Evolutionary conservation across 371 early-diverging fungal genomes (phyloP).

Genomic region (Dichotomocladium elegans): DNA sequence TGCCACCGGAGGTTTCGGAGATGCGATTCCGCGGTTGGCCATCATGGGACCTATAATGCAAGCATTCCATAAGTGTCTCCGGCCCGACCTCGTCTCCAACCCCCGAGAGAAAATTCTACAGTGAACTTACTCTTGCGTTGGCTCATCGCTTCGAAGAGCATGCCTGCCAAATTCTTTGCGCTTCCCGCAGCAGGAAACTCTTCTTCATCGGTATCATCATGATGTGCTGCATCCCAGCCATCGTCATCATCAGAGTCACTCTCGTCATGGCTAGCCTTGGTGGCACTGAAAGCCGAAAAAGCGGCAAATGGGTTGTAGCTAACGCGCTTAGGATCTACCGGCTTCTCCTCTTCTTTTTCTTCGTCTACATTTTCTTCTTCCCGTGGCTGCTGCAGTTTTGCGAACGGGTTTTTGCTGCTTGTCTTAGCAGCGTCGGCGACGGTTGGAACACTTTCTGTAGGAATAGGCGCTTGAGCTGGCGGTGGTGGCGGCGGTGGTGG

Average conservation of each 20-base stretch:
- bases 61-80: too few relatives aligned
- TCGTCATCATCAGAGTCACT: conserved; percentile 35
- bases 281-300: conserved; percentile 44
- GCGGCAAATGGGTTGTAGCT: conserved; percentile 54
- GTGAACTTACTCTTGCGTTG: conserved; percentile 20
- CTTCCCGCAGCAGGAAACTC: conserved; percentile 52
- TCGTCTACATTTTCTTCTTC: neutral
- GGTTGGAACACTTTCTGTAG: conserved; percentile 5
- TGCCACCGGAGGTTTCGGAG: conserved; percentile 17
- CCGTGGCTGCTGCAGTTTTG: conserved; percentile 25
- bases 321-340: conserved; percentile 25
- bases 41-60: conserved; percentile 1
- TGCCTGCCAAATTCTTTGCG: conserved; percentile 44
- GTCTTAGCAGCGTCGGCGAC: conserved; percentile 5
- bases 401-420: conserved; percentile 48
- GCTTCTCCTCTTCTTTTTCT: conserved; percentile 7
- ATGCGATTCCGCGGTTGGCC: neutral
- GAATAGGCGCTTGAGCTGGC: neutral
- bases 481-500: conserved; percentile 14
- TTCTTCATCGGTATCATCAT: conserved; percentile 38
- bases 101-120: too few relatives aligned
- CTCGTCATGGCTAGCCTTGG: conserved; percentile 22
- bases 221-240: conserved; percentile 34
- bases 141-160: conserved; percentile 37
- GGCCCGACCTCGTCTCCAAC: too few relatives aligned